Evolutionary conservation across 495 filamentous ascomycete species (phyloP).

Genomic region (Copromyces sp.): DNA sequence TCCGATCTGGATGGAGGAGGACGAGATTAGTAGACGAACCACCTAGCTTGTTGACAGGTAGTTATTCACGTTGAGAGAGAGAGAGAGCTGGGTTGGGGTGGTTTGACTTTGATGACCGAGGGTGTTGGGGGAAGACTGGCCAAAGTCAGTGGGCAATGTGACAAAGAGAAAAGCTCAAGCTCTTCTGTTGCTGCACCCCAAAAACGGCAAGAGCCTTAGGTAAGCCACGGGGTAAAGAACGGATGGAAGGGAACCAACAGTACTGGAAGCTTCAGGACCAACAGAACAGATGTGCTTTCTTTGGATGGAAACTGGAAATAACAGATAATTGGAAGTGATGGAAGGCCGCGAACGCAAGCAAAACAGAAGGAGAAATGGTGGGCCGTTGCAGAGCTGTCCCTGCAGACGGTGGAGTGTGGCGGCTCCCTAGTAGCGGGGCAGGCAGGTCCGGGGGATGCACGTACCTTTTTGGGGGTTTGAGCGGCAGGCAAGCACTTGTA

Average conservation of each 20-base stretch:
- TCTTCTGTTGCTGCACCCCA: background rate
- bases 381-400: slow-evolving; percentile 9
- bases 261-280: background rate
- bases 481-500: background rate
- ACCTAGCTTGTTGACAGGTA: background rate
- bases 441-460: slow-evolving; percentile 17
- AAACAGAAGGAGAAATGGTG: slow-evolving; percentile 15
- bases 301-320: background rate
- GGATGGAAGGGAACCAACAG: background rate
- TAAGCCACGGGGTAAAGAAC: background rate
- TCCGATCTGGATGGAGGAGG: background rate
- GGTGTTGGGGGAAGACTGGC: background rate
- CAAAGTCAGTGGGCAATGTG: background rate
- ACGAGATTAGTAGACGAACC: background rate
- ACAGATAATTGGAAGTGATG: background rate
- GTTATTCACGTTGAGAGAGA: background rate
- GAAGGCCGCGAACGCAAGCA: slow-evolving; percentile 7
- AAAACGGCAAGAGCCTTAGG: background rate
- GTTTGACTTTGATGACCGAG: background rate
- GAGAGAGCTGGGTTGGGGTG: background rate
- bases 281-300: background rate
- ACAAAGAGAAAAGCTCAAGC: background rate
- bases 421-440: slow-evolving; percentile 11
- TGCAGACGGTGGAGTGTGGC: background rate
- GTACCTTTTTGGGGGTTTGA: slow-evolving; percentile 14